Conservation (phyloP, 2,329 filamentous ascomycete genomes). For the Pyrenophora seminiperda region DNA sequence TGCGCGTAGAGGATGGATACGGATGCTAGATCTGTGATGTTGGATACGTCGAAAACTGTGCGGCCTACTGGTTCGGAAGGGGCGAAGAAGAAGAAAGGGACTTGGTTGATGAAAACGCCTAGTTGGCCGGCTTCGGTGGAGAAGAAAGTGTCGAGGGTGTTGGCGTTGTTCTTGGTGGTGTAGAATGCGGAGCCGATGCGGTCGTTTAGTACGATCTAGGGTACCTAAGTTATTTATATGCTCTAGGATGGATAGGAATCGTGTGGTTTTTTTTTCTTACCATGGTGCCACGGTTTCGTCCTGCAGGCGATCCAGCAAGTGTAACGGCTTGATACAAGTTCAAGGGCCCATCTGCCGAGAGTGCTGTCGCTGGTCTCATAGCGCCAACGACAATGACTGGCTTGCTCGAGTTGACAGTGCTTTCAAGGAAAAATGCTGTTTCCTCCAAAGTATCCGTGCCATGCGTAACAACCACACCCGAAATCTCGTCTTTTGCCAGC, state of each 20-base stretch:
- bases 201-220: conserved; percentile 62
- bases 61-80: conserved; percentile 52
- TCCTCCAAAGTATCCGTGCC: conserved; percentile 70
- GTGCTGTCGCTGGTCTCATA: conserved; percentile 67
- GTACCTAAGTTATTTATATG: neutral
- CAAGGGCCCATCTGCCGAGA: conserved; percentile 66
- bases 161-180: conserved; percentile 66
- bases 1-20: conserved; percentile 64
- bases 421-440: conserved; percentile 66
- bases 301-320: conserved; percentile 56
- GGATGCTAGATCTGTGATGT: conserved; percentile 57
- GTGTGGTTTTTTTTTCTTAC: neutral
- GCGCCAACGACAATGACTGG: conserved; percentile 65
- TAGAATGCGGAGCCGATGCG: conserved; percentile 64
- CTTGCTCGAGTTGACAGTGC: conserved; percentile 62
- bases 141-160: conserved; percentile 67
- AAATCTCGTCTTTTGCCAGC: conserved; percentile 51
- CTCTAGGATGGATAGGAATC: neutral
- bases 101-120: conserved; percentile 63
- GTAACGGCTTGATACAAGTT: conserved; percentile 67
- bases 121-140: conserved; percentile 60
- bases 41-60: conserved; percentile 49
- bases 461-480: conserved; percentile 64
- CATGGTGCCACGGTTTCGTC: conserved; percentile 61
- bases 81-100: conserved; percentile 65